Base-by-base conservation (phyloP, 257 asterid species). In the Nicotiana undulata region DNA sequence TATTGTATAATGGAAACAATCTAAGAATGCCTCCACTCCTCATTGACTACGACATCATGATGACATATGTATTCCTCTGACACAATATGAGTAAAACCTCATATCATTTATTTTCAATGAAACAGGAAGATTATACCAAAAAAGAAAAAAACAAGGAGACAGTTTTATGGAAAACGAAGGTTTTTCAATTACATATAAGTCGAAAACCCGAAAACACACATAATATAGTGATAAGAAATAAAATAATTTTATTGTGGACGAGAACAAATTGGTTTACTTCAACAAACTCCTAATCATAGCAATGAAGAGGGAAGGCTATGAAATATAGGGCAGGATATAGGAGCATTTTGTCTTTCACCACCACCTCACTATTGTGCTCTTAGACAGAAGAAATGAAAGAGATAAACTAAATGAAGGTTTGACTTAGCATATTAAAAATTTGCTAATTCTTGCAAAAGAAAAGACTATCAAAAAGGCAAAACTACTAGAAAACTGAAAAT, bases 401-500 rank as follows among this genome's bases (percentile, higher is more conserved):
- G 59, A 44, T 70, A 44, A 40, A 44, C 22, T 13, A 12, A 7
- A 70, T 6, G 37, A 70, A 0, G 77, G 37, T 44, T 70, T 44
- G 4, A 7, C 46, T 24, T 46, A 46, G 60, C 24, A 24, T 34
- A 44, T 70, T 13, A 70, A 22, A 70, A 6, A 3, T 22, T 22
- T 70, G 37, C 37, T 70, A 22, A 44, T 72, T 6, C 13, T 46
- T 13, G 6, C 78, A 13, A 22, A 46, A 22, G 24, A 22, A 72
- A 22, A 72, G 24, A 46, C 60, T 72, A 72, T 24, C 40, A 0
- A 52, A 34, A 83, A 32, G 64, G 52, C 20, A 67, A 79, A 81
- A 84, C 56, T 76, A 83, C 84, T 20, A 60, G 34, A 3, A 1
- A 72, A 63, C n/a, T 40, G 26, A 32, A 79, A 75, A 68, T 5